A percentile compares a stretch with the other conserved stretches of the same genome.
Conservation (phyloP, 2,329 filamentous ascomycete species). For the Leptographium procerum region DNA sequence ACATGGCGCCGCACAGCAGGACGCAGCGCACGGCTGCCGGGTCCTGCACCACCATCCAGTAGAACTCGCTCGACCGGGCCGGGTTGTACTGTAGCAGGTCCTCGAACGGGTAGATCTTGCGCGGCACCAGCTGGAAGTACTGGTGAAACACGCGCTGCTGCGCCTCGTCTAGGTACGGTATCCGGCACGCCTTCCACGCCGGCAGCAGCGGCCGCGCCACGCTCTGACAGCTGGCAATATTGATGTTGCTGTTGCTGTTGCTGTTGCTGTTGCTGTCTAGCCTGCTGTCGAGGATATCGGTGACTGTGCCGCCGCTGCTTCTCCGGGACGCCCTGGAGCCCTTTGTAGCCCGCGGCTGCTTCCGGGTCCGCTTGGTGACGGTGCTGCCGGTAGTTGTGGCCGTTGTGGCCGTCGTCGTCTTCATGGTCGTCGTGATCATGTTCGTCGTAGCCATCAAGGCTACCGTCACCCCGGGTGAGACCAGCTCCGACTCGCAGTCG, state of each 20-base stretch:
- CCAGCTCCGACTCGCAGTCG: no score
- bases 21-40: conserved; percentile 18
- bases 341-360: background rate
- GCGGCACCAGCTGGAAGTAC: conserved; percentile 17
- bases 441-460: no score
- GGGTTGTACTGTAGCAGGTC: conserved; percentile 21
- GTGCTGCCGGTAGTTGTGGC: background rate
- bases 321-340: background rate
- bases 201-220: conserved; percentile 1
- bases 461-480: no score
- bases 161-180: conserved; percentile 13
- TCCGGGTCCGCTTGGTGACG: background rate
- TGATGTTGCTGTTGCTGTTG: background rate
- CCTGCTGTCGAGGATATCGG: background rate
- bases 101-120: conserved; percentile 22
- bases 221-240: background rate
- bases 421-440: no score
- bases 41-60: conserved; percentile 16
- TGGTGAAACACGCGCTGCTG: conserved; percentile 19
- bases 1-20: conserved; percentile 20
- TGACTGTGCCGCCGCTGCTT: background rate
- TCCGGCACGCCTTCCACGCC: conserved; percentile 9
- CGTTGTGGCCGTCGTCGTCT: no score
- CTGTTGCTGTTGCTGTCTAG: background rate
- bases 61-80: conserved; percentile 15